Evolutionary conservation across 345 rosid genomes (phyloP), one percentile per base, ranked within the genome.

Genomic region (Salix koriyanagi): DNA sequence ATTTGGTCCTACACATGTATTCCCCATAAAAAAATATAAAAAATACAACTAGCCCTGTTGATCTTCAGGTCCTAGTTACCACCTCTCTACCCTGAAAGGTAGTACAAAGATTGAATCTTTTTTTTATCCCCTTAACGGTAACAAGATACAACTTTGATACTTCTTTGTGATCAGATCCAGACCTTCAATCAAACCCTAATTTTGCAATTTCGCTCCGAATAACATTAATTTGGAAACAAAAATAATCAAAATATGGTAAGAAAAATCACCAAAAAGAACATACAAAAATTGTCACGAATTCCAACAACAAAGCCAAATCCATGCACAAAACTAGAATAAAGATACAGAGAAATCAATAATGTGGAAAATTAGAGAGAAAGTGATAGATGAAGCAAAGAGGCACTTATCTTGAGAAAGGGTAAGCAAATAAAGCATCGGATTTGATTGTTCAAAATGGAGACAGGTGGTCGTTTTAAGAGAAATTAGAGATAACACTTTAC

Each of bases 1-100:
- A 79, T 81, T 93, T 77, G 97, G 99, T n/a, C 98, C 99, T 30
- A 87, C 88, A 74, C 98, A 93, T 75, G 90, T 81, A 81, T 95
- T 95, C 83, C 98, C 99, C 98, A 95, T 95, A 82, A 80, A 86
- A 86, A 77, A 36, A 4, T 4, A 64, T 8, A 39, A 58, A 14
- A 50, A 4, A 32, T 4, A 48, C 54, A 44, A 52, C 28, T 23
- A 23, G 28, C 12, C 74, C 61, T 23, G n/a, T 28, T 65, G 23
- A 75, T 73, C 30, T 72, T 83, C 79, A 84, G 21, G 71, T 81
- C 80, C 83, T 83, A 52, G 60, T 65, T 26, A 75, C n/a, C 80
- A 72, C 19, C 81, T 68, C 74, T 62, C 75, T 26, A 78, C 56
- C 69, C 25, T 42, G 71, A 78, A 77, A 46, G 18, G 26, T 6